A percentile compares a stretch with the other conserved stretches of the same genome.
Evolutionary conservation across 345 rosid species (phyloP).

Genomic region (Leavenworthia alabamica): DNA sequence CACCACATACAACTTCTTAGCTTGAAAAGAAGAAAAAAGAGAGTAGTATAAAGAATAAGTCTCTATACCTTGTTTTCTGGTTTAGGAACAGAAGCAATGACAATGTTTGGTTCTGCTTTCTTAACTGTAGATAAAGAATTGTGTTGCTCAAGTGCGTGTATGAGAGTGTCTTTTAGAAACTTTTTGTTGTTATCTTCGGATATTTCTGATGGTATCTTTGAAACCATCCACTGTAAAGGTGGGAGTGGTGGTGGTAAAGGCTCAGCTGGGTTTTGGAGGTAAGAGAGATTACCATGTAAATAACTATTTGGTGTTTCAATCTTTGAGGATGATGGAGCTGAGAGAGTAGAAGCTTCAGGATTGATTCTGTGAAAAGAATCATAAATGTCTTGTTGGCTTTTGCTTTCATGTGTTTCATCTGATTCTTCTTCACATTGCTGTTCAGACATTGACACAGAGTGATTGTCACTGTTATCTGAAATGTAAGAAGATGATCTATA

Average conservation of each 20-base stretch:
- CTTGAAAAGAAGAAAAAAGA: not conserved
- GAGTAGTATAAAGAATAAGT: not conserved
- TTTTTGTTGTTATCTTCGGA: slow-evolving; percentile 33
- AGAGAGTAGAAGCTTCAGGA: slow-evolving; percentile 33
- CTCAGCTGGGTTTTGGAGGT: slow-evolving; percentile 31
- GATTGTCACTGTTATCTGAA: slow-evolving; percentile 50
- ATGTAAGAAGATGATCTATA: slow-evolving; percentile 72
- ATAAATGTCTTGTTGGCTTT: slow-evolving; percentile 38
- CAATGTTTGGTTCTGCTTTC: slow-evolving; percentile 33
- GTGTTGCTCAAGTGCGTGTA: slow-evolving; percentile 12
- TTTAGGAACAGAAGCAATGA: slow-evolving; percentile 22
- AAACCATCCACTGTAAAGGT: slow-evolving; percentile 54
- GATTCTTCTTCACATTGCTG: slow-evolving; percentile 59
- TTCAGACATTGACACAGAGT: slow-evolving; percentile 64
- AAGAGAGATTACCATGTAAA: slow-evolving; percentile 11
- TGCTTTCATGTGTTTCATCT: slow-evolving; percentile 28
- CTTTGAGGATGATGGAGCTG: slow-evolving; percentile 20
- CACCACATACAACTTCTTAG: slow-evolving; percentile 7
- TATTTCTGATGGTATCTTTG: slow-evolving; percentile 30
- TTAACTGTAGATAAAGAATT: slow-evolving; percentile 28
- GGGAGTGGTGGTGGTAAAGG: slow-evolving; percentile 72
- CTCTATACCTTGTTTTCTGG: slow-evolving; percentile 33
- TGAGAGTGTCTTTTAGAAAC: slow-evolving; percentile 27
- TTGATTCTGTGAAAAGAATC: slow-evolving; percentile 37
- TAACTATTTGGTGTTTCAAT: slow-evolving; percentile 37